Conservation (phyloP, 1,284 basidiomycete species). For the Serendipita sp. region DNA sequence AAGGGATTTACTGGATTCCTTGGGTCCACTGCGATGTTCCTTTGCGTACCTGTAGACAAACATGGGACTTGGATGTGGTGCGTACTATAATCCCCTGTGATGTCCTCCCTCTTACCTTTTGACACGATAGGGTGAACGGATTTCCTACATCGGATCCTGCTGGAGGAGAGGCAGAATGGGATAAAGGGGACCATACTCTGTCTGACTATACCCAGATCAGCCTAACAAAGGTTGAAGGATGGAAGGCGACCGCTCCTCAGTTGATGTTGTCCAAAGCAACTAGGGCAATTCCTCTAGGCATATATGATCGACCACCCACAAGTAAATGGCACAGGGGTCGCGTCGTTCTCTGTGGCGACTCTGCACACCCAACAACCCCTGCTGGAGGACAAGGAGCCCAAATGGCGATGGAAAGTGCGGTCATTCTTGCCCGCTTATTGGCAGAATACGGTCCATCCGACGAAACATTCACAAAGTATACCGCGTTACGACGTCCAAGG, state of each 20-base stretch:
- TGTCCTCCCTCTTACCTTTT: background rate
- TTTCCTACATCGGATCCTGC: background rate
- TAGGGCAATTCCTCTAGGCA: conserved; percentile 20
- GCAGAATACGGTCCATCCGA: background rate
- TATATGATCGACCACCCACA: conserved; percentile 33
- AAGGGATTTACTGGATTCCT: background rate
- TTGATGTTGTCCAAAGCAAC: background rate
- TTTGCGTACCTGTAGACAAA: background rate
- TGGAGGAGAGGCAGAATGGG: conserved; percentile 3
- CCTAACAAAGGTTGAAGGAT: background rate
- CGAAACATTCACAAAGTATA: background rate
- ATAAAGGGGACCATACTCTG: background rate
- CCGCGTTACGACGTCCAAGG: background rate
- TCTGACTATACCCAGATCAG: background rate
- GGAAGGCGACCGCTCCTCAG: background rate
- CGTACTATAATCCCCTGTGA: background rate
- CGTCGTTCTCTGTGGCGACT: conserved; percentile 8
- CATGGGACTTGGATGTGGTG: background rate
- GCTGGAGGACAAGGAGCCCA: background rate
- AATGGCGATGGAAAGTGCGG: conserved; percentile 3
- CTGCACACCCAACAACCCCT: conserved; percentile 10
- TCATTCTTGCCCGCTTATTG: background rate
- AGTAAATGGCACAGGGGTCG: conserved; percentile 28
- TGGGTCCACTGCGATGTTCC: background rate
- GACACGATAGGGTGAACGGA: background rate